phyloP scores from a whole-genome alignment of 768 basidiomycete genomes.

The Boletus tylopilopsis region DNA sequence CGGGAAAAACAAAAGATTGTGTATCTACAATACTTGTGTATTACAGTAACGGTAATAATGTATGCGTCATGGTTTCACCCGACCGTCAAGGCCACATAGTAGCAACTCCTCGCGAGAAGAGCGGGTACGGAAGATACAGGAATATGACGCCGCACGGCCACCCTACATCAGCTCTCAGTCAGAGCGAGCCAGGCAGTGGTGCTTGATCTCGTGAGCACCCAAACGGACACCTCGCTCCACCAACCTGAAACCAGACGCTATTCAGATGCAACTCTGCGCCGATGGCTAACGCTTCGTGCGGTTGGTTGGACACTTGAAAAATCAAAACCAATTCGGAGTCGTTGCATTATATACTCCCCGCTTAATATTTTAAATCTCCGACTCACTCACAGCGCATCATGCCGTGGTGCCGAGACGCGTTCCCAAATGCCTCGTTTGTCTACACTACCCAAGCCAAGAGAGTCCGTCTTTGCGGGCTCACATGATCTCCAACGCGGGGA shows the following conservation, averaged over 20 bases:
- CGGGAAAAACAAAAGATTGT: constrained; percentile 6
- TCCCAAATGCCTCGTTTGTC: constrained; percentile 46
- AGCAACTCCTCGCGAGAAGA: constrained; percentile 29
- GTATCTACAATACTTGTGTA: neutral
- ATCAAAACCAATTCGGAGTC: constrained; percentile 19
- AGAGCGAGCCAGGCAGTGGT: constrained; percentile 35
- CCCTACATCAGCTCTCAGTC: constrained; percentile 43
- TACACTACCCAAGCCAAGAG: constrained; percentile 47
- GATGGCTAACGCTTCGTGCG: constrained; percentile 57
- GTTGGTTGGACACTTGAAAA: constrained; percentile 65
- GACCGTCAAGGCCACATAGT: constrained; percentile 74
- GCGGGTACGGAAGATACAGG: constrained; percentile 70
- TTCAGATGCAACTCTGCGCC: constrained; percentile 44
- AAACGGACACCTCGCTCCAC: constrained; percentile 66
- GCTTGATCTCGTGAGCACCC: constrained; percentile 51
- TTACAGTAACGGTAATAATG: constrained; percentile 30
- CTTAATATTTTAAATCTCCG: constrained; percentile 25
- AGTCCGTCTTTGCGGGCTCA: constrained; percentile 69
- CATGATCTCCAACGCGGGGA: constrained; percentile 65
- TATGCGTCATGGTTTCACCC: constrained; percentile 80
- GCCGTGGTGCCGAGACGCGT: constrained; percentile 12
- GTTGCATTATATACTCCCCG: constrained; percentile 27
- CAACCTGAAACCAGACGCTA: constrained; percentile 69
- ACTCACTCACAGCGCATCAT: constrained; percentile 8
- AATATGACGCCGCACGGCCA: constrained; percentile 68